A percentile compares a stretch with the other conserved stretches of the same genome.
These are phyloP conservation scores for Plasmodium cynomolgi DNA, from an alignment of 169 alveolate species.

Conservation along the genomic window DNA sequence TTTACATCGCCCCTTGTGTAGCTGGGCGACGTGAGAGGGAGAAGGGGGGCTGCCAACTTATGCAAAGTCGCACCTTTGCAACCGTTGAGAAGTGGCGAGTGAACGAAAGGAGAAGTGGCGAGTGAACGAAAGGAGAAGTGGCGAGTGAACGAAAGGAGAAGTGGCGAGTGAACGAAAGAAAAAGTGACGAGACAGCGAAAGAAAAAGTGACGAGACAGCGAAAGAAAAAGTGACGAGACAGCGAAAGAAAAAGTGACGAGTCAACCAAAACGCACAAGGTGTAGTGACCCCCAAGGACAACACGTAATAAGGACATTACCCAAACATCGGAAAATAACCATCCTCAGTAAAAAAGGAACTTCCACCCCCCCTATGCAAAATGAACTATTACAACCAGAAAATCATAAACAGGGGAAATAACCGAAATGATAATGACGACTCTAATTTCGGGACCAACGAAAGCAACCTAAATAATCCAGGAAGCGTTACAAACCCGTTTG, in stretches of 20 bases:
- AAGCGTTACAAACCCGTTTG: conserved; percentile 4
- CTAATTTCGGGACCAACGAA: not conserved
- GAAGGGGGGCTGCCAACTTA: no score
- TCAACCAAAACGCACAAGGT: no score
- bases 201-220: no score
- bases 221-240: no score
- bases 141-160: not conserved
- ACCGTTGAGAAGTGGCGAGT: no score
- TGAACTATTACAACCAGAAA: conserved; percentile 47
- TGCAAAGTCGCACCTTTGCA: no score
- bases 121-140: not conserved
- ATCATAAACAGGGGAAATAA: conserved; percentile 33
- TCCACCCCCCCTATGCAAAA: not conserved
- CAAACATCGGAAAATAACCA: not conserved
- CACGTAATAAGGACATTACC: not conserved
- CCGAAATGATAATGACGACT: conserved; percentile 19
- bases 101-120: not conserved
- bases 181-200: not conserved
- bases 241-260: not conserved
- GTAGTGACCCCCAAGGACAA: no score
- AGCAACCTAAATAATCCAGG: not conserved
- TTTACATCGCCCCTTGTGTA: not conserved
- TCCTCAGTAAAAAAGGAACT: not conserved
- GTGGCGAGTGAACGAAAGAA: no score
- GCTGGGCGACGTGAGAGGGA: not conserved